phyloP scores from a whole-genome alignment of 1,284 basidiomycete species.

The Takashimella koratensis region DNA sequence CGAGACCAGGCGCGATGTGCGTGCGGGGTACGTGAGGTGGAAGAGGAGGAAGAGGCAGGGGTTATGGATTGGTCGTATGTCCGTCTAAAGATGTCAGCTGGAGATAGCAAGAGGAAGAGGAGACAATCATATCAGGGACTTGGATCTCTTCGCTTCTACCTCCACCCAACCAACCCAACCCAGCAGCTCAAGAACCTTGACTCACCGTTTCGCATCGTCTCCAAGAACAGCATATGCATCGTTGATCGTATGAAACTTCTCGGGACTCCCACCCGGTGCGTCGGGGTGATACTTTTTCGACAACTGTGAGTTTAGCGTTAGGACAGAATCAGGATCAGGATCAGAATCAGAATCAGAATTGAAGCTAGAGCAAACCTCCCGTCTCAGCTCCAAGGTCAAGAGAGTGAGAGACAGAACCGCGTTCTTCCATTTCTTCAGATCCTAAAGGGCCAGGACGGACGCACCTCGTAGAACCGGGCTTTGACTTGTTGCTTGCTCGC shows the following conservation, averaged over 20 bases:
- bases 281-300: constrained; percentile 51
- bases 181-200: constrained; percentile 7
- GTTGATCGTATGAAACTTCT: constrained; percentile 44
- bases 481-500: constrained; percentile 50
- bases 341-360: too few relatives aligned
- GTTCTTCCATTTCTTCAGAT: too few relatives aligned
- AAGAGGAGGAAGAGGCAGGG: constrained; percentile 13
- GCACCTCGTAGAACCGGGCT: constrained; percentile 50
- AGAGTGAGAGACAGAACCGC: too few relatives aligned
- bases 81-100: constrained; percentile 10
- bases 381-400: too few relatives aligned
- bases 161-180: constrained; percentile 1
- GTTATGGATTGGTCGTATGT: constrained; percentile 23
- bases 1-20: constrained; percentile 27
- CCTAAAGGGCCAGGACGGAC: constrained; percentile 7
- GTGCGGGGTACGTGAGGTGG: constrained; percentile 11
- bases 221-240: constrained; percentile 46
- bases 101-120: too few relatives aligned
- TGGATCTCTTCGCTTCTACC: too few relatives aligned
- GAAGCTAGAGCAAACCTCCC: too few relatives aligned
- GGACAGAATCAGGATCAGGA: too few relatives aligned
- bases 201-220: constrained; percentile 37
- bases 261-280: constrained; percentile 37
- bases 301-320: constrained; percentile 32
- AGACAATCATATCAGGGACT: too few relatives aligned